A percentile compares a stretch with the other conserved stretches of the same genome.
Evolutionary conservation across 306 rosid species (phyloP).

Genomic region (Prunus mongolica): DNA sequence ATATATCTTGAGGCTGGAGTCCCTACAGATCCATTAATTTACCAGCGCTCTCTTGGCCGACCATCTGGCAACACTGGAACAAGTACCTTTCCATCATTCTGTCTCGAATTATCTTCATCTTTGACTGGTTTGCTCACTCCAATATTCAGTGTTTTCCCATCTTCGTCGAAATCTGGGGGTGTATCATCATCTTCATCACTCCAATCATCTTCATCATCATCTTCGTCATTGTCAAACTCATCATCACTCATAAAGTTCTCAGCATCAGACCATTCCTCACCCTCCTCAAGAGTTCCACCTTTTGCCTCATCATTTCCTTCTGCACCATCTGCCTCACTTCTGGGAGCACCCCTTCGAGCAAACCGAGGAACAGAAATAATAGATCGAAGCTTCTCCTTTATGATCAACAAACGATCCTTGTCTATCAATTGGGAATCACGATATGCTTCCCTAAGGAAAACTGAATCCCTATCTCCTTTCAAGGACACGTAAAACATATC

Average conservation of each 20-base stretch:
- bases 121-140: slow-evolving; percentile 28
- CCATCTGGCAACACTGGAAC: slow-evolving; percentile 54
- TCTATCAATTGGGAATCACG: slow-evolving; percentile 70
- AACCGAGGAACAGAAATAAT: slow-evolving; percentile 65
- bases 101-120: slow-evolving; percentile 26
- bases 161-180: slow-evolving; percentile 68
- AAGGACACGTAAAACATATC: slow-evolving; percentile 84
- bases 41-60: slow-evolving; percentile 78
- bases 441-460: slow-evolving; percentile 84
- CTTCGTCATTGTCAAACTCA: slow-evolving; percentile 28
- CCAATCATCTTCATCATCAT: slow-evolving; percentile 48
- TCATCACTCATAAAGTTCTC: slow-evolving; percentile 40
- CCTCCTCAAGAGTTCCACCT: slow-evolving; percentile 45
- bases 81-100: slow-evolving; percentile 36
- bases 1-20: neutral
- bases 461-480: slow-evolving; percentile 87
- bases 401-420: slow-evolving; percentile 65
- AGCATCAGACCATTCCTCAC: slow-evolving; percentile 51
- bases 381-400: slow-evolving; percentile 75
- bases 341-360: slow-evolving; percentile 38
- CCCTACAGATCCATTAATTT: slow-evolving; percentile 8
- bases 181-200: slow-evolving; percentile 60
- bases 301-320: slow-evolving; percentile 34
- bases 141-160: slow-evolving; percentile 34
- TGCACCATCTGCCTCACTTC: slow-evolving; percentile 26